A percentile compares a stretch with the other conserved stretches of the same genome.
Conservation (phyloP, 495 filamentous ascomycete species). For the Corynascus novoguineensis region DNA sequence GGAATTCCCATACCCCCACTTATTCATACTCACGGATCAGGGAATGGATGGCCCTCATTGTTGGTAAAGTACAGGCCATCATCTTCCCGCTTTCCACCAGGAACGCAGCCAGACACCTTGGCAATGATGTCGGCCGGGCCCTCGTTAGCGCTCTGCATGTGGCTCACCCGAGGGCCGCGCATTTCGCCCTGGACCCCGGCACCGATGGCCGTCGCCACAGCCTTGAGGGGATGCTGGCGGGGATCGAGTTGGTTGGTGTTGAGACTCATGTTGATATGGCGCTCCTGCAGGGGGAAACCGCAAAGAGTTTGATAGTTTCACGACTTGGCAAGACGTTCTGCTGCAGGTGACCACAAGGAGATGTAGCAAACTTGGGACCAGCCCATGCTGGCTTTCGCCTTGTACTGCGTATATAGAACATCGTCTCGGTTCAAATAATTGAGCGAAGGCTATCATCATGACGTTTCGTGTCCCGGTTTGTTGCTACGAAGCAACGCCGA, state of each 20-base stretch:
- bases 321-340: too few species aligned
- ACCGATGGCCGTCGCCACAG: slow-evolving; percentile 27
- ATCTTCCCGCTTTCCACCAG: slow-evolving; percentile 45
- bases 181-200: slow-evolving; percentile 23
- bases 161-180: slow-evolving; percentile 25
- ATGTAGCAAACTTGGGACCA: too few species aligned
- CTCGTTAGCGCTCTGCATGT: slow-evolving; percentile 47
- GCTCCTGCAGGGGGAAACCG: too few species aligned
- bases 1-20: neutral
- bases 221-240: slow-evolving; percentile 28
- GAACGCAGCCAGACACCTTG: slow-evolving; percentile 46
- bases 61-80: slow-evolving; percentile 54
- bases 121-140: slow-evolving; percentile 52
- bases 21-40: too few species aligned
- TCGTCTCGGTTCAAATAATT: too few species aligned
- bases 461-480: too few species aligned
- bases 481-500: too few species aligned
- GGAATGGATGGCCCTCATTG: slow-evolving; percentile 54
- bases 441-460: too few species aligned
- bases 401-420: too few species aligned
- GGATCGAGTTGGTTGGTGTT: slow-evolving; percentile 26
- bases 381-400: too few species aligned
- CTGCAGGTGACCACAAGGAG: too few species aligned
- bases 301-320: too few species aligned
- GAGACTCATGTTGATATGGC: slow-evolving; percentile 17